Base-by-base conservation (phyloP, 2,329 filamentous ascomycete species). In the Apiospora rasikravindrae region DNA sequence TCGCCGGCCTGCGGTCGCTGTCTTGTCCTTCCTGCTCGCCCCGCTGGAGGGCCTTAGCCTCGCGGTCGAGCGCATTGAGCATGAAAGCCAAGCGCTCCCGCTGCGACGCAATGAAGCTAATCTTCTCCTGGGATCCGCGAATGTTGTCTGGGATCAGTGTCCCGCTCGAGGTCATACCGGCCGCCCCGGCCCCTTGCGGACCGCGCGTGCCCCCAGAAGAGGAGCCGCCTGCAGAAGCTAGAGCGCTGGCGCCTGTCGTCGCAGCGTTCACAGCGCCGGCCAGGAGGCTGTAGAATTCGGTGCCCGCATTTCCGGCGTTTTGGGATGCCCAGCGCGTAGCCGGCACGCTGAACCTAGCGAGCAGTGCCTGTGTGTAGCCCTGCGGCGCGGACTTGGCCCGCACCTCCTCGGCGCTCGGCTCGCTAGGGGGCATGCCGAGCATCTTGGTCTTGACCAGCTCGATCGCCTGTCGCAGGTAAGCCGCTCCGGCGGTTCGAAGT, bases 291-390 rank as follows among this genome's bases (percentile, higher is more conserved):
- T 94, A 96, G 80, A 98, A 91, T 78, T 98, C 95, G 67, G 83
- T 82, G 14, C 86, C 85, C 75, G 86, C 78, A 70, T 84, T 75
- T 73, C 86, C 85, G 77, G 83, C 67, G 76, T 73, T 71, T 40
- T 74, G 72, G 69, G 83, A 83, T 67, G 87, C 83, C 80, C 89
- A 89, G 70, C 91, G 84, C 4, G 93, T 91, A 51, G 89, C 85
- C 16, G 96, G 95, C 77, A 98, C 89, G 80, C 91, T 94, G 85
- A 98, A 98, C 74, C 95, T 90, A 61, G 93, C 93, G 73, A 98
- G 91, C 49, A 98, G 88, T 53, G 88, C 89, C 81, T 97, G 93
- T 2, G 94, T 94, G 81, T 98, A 98, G 76, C 84, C 83, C 77
- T 88, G 83, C 71, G 86, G 76, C 73, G 84, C 76, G 82, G 86